Conservation (phyloP, 176 grass and related monocot genomes). For the Phyllostachys edulis region DNA sequence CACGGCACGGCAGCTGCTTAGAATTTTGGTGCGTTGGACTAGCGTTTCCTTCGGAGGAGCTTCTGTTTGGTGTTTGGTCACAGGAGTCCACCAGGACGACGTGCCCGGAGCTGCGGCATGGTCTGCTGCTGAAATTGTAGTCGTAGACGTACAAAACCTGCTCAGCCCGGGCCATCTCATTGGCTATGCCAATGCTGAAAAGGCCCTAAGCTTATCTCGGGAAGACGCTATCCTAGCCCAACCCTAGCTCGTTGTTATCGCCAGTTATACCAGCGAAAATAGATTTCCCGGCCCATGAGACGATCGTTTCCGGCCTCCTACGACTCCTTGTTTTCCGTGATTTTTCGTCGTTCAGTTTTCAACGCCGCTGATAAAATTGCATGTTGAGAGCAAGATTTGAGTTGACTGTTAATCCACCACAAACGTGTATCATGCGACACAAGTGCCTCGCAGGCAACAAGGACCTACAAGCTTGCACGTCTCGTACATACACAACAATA, state of each 20-base stretch:
- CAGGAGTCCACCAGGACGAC: background rate
- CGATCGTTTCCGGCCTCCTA: background rate
- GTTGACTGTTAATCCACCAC: background rate
- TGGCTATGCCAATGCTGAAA: no score
- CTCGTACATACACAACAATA: no score
- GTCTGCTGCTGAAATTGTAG: no score
- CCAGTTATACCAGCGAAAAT: background rate
- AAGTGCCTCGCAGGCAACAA: background rate
- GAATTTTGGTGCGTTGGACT: background rate
- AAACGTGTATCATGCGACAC: background rate
- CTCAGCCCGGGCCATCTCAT: no score
- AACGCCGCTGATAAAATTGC: background rate
- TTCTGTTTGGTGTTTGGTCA: background rate
- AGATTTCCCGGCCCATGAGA: background rate
- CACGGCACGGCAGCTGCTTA: no score
- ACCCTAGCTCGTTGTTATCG: no score
- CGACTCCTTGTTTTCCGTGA: background rate
- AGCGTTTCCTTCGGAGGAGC: background rate
- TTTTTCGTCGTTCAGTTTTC: background rate
- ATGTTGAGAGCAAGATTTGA: background rate
- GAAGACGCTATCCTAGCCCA: no score
- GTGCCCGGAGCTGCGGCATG: no score
- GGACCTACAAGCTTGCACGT: background rate
- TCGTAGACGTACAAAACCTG: no score
- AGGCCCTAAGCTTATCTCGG: background rate